Evolutionary conservation across 371 early-diverging fungal genomes (phyloP).

Genomic region (Blakeslea trispora): DNA sequence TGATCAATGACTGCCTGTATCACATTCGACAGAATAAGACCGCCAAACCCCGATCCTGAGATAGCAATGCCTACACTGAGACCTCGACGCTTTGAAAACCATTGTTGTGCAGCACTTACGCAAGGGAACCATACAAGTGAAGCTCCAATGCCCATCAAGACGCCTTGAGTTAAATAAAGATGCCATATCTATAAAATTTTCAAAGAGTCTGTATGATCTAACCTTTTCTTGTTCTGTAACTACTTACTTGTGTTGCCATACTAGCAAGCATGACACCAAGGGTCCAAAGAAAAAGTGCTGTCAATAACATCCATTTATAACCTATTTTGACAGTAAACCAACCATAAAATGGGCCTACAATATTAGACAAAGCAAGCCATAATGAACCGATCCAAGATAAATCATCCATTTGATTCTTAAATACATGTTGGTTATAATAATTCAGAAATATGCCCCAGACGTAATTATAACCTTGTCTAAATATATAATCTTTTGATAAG

Average conservation of each 20-base stretch:
- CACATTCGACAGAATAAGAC: constrained; percentile 64
- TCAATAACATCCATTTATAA: constrained; percentile 51
- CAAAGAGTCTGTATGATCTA: no score
- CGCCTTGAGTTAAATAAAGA: constrained; percentile 65
- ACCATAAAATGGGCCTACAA: constrained; percentile 44
- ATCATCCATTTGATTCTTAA: constrained; percentile 32
- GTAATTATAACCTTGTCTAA: constrained; percentile 42
- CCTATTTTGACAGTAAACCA: constrained; percentile 55
- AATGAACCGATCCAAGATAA: constrained; percentile 48
- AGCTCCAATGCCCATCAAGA: constrained; percentile 63
- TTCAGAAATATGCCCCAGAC: constrained; percentile 41
- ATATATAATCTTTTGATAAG: no score
- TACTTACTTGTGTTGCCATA: constrained; percentile 61
- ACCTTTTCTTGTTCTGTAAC: no score
- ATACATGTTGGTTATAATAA: constrained; percentile 40
- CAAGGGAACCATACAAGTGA: constrained; percentile 48
- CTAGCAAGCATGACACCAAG: constrained; percentile 64
- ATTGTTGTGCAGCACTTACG: constrained; percentile 52
- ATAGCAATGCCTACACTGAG: constrained; percentile 74
- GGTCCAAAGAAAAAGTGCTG: constrained; percentile 50
- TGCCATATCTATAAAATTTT: constrained; percentile 68
- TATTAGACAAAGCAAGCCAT: constrained; percentile 37
- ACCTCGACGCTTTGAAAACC: constrained; percentile 67
- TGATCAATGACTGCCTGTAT: constrained; percentile 38
- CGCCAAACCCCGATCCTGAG: constrained; percentile 76